phyloP scores from a whole-genome alignment of 768 basidiomycete genomes.

The Tulasnella sp. region DNA sequence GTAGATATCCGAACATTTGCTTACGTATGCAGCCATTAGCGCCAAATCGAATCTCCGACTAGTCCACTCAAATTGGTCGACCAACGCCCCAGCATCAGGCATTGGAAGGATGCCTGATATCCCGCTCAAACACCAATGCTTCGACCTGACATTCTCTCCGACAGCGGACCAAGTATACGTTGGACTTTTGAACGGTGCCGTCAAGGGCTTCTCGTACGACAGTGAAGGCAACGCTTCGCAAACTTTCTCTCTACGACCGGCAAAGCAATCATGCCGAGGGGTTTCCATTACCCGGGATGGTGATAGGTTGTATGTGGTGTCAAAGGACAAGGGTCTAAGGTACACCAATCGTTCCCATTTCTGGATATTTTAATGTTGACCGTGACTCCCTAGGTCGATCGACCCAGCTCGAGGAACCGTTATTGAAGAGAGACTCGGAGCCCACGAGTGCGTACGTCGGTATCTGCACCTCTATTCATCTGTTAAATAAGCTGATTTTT shows the following conservation, averaged over 20 bases:
- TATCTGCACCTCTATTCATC: slow-evolving; percentile 4
- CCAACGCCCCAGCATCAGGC: background rate
- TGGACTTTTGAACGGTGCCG: slow-evolving; percentile 73
- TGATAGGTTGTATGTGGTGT: slow-evolving; percentile 64
- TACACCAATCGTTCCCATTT: slow-evolving; percentile 43
- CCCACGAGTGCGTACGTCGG: slow-evolving; percentile 61
- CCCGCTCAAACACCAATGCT: slow-evolving; percentile 70
- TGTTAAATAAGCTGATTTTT: background rate
- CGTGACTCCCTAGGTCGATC: slow-evolving; percentile 49
- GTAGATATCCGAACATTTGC: background rate
- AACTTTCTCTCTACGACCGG: slow-evolving; percentile 65
- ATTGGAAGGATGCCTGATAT: slow-evolving; percentile 54
- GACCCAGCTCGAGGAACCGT: slow-evolving; percentile 59
- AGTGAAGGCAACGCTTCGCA: slow-evolving; percentile 50
- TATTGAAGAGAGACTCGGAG: slow-evolving; percentile 48
- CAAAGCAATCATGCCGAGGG: slow-evolving; percentile 79
- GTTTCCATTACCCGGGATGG: slow-evolving; percentile 68
- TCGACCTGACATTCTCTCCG: slow-evolving; percentile 88
- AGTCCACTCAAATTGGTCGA: background rate
- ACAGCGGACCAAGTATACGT: slow-evolving; percentile 64
- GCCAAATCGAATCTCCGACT: background rate
- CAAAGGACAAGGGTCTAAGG: slow-evolving; percentile 78
- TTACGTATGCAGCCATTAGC: background rate
- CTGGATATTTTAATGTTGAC: slow-evolving; percentile 15
- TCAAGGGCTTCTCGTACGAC: slow-evolving; percentile 79